Percentiles rank a stretch among this genome's conserved stretches.
Conservation (phyloP, 495 filamentous ascomycete genomes). For the Lasiosphaeriaceae sp. region DNA sequence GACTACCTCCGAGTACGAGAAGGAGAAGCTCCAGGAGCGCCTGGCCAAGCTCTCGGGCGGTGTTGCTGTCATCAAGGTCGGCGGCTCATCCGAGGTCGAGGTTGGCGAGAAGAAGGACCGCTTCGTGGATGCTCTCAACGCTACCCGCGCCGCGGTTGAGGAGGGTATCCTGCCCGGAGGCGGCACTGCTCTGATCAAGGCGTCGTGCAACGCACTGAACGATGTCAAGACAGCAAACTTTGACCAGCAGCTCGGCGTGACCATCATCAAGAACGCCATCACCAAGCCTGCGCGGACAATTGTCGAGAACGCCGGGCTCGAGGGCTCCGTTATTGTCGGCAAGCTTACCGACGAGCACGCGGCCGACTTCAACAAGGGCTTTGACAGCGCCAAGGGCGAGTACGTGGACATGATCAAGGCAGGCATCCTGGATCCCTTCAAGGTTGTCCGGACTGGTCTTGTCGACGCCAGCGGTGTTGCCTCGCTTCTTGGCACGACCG, state of each 20-base stretch:
- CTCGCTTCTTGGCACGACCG: constrained; percentile 94
- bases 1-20: constrained; percentile 95
- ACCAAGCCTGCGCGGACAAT: constrained; percentile 91
- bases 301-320: constrained; percentile 94
- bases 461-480: constrained; percentile 95
- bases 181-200: constrained; percentile 97
- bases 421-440: constrained; percentile 97
- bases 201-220: constrained; percentile 80
- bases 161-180: constrained; percentile 98
- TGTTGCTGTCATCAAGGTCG: constrained; percentile 99
- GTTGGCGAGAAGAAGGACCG: constrained; percentile 99
- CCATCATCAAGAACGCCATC: constrained; percentile 95
- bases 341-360: constrained; percentile 95
- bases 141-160: constrained; percentile 96
- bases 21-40: constrained; percentile 99
- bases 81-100: constrained; percentile 95
- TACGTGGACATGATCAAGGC: constrained; percentile 97
- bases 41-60: constrained; percentile 98
- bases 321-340: constrained; percentile 94
- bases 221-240: constrained; percentile 88
- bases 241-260: constrained; percentile 97
- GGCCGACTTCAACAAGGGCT: constrained; percentile 95
- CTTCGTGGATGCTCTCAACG: constrained; percentile 96
- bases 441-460: constrained; percentile 95
- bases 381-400: constrained; percentile 91